These are phyloP conservation scores for Rauvolfia tetraphylla DNA, from an alignment of 257 asterid species.

Conservation along the genomic window DNA sequence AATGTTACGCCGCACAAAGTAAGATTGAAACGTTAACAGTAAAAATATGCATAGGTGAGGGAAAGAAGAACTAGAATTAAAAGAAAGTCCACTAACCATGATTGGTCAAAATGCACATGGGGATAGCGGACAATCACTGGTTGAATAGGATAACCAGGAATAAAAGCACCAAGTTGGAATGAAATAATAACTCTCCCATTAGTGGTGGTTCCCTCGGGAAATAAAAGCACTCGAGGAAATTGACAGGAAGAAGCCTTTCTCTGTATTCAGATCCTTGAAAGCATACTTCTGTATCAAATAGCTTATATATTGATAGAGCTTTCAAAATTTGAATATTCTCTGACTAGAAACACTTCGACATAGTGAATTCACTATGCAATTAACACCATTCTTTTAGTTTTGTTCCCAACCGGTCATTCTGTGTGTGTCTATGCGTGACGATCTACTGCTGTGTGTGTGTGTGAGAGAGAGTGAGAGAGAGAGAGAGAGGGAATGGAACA, in stretches of 20 bases:
- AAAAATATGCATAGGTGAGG: not conserved
- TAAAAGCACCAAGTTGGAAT: constrained; percentile 96
- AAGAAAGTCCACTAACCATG: constrained; percentile 80
- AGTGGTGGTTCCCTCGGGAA: constrained; percentile 99
- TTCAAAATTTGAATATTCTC: constrained; percentile 20
- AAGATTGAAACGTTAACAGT: not conserved
- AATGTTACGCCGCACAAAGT: constrained; percentile 11
- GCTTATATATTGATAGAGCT: constrained; percentile 58
- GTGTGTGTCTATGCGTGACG: not conserved
- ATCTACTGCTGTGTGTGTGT: not conserved
- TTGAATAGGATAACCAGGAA: constrained; percentile 91
- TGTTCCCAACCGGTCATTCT: not conserved
- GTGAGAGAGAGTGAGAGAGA: not conserved
- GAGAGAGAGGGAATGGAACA: no score
- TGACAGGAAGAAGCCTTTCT: constrained; percentile 83
- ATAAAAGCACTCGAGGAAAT: constrained; percentile 92
- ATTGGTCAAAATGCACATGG: constrained; percentile 92
- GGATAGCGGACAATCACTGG: constrained; percentile 91
- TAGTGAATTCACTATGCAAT: not conserved
- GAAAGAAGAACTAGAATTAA: not conserved
- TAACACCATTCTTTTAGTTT: not conserved
- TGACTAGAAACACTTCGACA: constrained; percentile 8
- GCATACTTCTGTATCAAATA: constrained; percentile 88
- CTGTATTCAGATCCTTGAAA: constrained; percentile 93
- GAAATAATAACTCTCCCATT: constrained; percentile 88